Evolutionary conservation across 148 eudicot genomes (phyloP), one percentile per base, ranked within the genome.

Genomic region (Amaranthus cruentus): DNA sequence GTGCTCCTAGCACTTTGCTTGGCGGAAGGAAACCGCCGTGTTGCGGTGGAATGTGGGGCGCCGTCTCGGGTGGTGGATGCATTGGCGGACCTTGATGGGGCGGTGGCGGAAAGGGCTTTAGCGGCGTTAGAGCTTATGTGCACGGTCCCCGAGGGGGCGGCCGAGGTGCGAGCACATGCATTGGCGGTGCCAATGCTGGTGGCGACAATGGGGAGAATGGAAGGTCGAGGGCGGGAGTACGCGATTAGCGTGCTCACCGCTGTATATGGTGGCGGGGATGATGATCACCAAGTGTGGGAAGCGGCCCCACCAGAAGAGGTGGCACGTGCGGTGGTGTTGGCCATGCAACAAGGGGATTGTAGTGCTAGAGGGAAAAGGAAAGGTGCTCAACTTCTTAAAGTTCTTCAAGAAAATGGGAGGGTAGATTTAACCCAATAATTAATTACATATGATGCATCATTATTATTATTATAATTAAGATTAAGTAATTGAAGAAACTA

Each of bases 151-250:
- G 92, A 91, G 78, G 98, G 97, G 55, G 90, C 89, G 42, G 89
- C 81, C 9, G 95, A 88, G 82, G 92, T 91, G 55, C 76, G 92
- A 69, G 81, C 82, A 6, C 98, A 93, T 71, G 98, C 97, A 11
- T 79, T 93, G 56, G 95, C 91, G 5, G 95, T 91, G 76, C 95
- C 98, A 49, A 84, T 93, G 92, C 75, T 93, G 85, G 97, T 93
- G 77, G 83, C 83, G 55, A 87, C 86, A 58, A 93, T 93, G 98
- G 95, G 97, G 65, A 76, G 78, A 75, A 82, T 86, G 91, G 87
- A 79, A 61, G 95, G 90, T 8, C 81, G 97, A 65, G 96, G 97
- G 66, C 84, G 83, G 75, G 97, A 93, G 82, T 85, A 88, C 57
- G 91, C 95, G 0, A 88, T 93, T 0, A 85, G 98, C 5, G 88